phyloP scores from a whole-genome alignment of 495 filamentous ascomycete genomes.

The Bacidia rubella region DNA sequence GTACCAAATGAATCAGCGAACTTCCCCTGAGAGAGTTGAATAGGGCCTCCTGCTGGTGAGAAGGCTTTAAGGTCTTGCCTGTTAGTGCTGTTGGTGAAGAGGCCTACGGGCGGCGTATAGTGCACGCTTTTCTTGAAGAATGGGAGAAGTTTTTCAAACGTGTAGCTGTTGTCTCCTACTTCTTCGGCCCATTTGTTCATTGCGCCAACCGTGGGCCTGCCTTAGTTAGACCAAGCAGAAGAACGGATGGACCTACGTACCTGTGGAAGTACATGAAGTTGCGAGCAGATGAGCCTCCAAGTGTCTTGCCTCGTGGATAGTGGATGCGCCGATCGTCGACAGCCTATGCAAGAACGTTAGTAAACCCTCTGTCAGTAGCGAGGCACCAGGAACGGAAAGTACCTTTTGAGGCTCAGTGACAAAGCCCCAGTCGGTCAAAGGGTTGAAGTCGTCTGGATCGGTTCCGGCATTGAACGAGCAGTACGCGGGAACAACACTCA shows the following conservation, averaged over 20 bases:
- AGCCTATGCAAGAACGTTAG: slow-evolving; percentile 26
- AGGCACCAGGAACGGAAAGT: not conserved
- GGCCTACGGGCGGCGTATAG: slow-evolving; percentile 37
- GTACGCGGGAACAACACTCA: slow-evolving; percentile 31
- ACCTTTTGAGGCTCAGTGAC: slow-evolving; percentile 14
- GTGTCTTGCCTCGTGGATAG: slow-evolving; percentile 22
- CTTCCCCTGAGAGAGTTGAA: slow-evolving; percentile 26
- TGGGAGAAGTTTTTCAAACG: slow-evolving; percentile 37
- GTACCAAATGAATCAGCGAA: slow-evolving; percentile 23
- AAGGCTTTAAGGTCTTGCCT: slow-evolving; percentile 21
- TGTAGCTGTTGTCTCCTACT: slow-evolving; percentile 42
- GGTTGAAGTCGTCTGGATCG: slow-evolving; percentile 19
- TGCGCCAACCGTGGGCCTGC: slow-evolving; percentile 26
- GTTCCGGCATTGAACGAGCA: slow-evolving; percentile 25
- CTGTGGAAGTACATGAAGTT: slow-evolving; percentile 23
- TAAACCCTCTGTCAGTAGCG: slow-evolving; percentile 15
- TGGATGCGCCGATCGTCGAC: slow-evolving; percentile 28
- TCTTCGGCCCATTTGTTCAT: slow-evolving; percentile 42
- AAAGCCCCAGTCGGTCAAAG: slow-evolving; percentile 38
- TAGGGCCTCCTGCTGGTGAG: slow-evolving; percentile 16
- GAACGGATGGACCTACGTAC: slow-evolving; percentile 10
- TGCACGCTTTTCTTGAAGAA: slow-evolving; percentile 39
- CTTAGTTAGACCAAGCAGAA: not conserved
- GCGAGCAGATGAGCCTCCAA: slow-evolving; percentile 18
- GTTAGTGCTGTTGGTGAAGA: slow-evolving; percentile 29